Percentiles rank a stretch among this genome's conserved stretches.
Conservation (phyloP, 108 stramenopile species). For the Phaeodactylum tricornutum region DNA sequence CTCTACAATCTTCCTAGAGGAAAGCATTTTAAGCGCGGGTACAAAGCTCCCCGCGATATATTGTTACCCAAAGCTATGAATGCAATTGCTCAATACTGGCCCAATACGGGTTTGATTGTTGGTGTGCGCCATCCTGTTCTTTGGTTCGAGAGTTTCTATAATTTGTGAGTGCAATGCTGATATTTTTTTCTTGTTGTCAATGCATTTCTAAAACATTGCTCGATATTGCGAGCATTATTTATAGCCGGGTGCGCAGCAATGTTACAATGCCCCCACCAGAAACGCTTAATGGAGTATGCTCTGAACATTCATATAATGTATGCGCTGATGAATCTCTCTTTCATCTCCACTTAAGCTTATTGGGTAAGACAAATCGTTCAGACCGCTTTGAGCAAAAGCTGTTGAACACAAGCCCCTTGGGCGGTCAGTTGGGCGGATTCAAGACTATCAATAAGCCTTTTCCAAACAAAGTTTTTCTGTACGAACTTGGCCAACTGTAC, state of each 20-base stretch:
- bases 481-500: constrained; percentile 9
- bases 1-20: background rate
- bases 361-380: constrained; percentile 3
- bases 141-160: constrained; percentile 21
- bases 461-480: constrained; percentile 20
- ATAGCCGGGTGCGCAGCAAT: background rate
- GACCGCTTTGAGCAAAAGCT: constrained; percentile 4
- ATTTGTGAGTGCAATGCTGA: too few species aligned
- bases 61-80: background rate
- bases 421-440: background rate
- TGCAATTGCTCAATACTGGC: constrained; percentile 1
- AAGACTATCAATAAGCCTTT: constrained; percentile 1
- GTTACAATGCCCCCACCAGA: background rate
- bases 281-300: constrained; percentile 1
- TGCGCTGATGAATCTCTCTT: constrained; percentile 3
- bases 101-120: constrained; percentile 11
- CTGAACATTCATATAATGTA: background rate
- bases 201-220: too few species aligned
- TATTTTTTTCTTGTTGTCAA: too few species aligned
- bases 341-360: constrained; percentile 2
- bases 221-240: too few species aligned
- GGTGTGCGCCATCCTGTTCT: constrained; percentile 13
- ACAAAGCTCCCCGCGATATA: constrained; percentile 2
- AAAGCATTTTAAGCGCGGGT: background rate
- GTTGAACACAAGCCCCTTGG: background rate